Conservation (phyloP, 176 grass and related monocot genomes). For the Phragmites australis region DNA sequence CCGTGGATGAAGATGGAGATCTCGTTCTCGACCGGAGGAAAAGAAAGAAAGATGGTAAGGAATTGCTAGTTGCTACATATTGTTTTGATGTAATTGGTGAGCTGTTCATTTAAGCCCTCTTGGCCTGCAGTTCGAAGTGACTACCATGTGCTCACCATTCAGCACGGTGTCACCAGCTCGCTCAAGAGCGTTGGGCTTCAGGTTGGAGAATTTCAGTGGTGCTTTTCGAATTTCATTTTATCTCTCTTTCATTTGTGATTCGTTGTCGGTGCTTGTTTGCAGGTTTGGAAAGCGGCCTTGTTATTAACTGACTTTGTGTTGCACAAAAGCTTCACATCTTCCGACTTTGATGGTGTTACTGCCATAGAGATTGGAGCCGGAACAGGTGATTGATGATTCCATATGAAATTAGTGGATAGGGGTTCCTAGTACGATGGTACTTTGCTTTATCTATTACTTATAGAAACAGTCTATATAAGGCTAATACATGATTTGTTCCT, state of each 20-base stretch:
- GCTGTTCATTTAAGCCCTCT: background rate
- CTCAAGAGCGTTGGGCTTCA: conserved; percentile 72
- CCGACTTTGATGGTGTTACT: conserved; percentile 60
- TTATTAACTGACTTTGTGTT: conserved; percentile 68
- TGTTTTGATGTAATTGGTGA: background rate
- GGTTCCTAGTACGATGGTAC: background rate
- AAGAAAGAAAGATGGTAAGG: conserved; percentile 30
- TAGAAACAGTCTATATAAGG: background rate
- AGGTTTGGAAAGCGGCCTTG: conserved; percentile 87
- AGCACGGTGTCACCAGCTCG: conserved; percentile 75
- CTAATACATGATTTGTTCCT: background rate
- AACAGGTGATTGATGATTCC: conserved; percentile 51
- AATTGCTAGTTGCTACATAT: background rate
- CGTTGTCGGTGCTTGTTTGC: background rate
- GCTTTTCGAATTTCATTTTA: background rate
- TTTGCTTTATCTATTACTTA: background rate
- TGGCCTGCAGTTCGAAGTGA: conserved; percentile 47
- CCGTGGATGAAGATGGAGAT: conserved; percentile 74
- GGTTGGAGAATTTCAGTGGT: conserved; percentile 17
- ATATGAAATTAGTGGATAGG: conserved; percentile 26
- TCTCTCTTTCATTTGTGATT: background rate
- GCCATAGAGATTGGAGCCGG: conserved; percentile 85
- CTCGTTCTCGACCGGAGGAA: conserved; percentile 63
- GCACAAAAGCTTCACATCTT: conserved; percentile 64
- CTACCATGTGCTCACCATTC: conserved; percentile 54